These are phyloP conservation scores for Epithele typhae DNA, from an alignment of 768 basidiomycete genomes.

Conservation along the genomic window DNA sequence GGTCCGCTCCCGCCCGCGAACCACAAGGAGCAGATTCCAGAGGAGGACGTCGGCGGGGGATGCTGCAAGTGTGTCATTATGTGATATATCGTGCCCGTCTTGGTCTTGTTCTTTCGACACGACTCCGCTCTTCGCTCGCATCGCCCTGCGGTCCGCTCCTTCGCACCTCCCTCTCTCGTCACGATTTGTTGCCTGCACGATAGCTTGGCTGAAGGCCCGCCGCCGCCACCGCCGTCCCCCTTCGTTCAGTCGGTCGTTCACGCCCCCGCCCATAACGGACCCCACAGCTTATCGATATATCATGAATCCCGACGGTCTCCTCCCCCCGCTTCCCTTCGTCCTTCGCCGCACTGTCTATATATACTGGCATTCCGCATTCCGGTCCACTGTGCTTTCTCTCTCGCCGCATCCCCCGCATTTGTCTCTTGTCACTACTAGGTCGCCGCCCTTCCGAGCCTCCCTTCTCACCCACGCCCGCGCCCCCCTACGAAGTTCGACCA, in stretches of 20 bases:
- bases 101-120: not conserved
- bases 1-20: slow-evolving; percentile 22
- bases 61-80: slow-evolving; percentile 86
- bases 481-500: too few species aligned
- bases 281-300: too few species aligned
- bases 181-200: not conserved
- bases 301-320: too few species aligned
- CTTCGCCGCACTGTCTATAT: too few species aligned
- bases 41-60: slow-evolving; percentile 51
- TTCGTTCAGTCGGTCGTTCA: not conserved
- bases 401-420: not conserved
- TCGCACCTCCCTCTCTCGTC: not conserved
- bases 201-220: not conserved
- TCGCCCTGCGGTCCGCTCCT: not conserved
- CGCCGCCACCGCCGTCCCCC: not conserved
- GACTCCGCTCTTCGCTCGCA: not conserved
- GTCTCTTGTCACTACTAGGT: slow-evolving; percentile 11
- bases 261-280: not conserved
- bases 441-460: not conserved
- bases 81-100: slow-evolving; percentile 41
- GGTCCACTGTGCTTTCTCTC: too few species aligned
- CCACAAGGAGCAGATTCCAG: slow-evolving; percentile 19
- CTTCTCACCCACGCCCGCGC: not conserved
- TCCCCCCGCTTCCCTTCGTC: too few species aligned
- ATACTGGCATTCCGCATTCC: too few species aligned